phyloP scores from a whole-genome alignment of 306 rosid genomes.

The Trifolium repens region DNA sequence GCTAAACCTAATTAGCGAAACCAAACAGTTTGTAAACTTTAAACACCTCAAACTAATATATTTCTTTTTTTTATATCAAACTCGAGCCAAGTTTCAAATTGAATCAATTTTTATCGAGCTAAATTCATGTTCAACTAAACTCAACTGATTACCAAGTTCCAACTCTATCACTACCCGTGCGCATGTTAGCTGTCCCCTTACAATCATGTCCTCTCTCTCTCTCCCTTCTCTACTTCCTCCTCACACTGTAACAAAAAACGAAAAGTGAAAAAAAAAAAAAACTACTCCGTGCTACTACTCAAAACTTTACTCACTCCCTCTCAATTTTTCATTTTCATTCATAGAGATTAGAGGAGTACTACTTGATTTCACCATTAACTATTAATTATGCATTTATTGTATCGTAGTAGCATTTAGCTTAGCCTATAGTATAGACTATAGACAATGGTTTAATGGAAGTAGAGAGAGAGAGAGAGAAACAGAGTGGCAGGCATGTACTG shows the following conservation, averaged over 20 bases:
- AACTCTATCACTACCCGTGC: conserved; percentile 55
- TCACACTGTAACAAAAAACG: not conserved
- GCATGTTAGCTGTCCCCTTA: conserved; percentile 80
- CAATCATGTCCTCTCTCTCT: conserved; percentile 30
- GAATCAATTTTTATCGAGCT: no score
- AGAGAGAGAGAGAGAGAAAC: not conserved
- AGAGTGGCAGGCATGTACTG: conserved; percentile 35
- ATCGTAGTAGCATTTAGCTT: not conserved
- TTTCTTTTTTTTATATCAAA: no score
- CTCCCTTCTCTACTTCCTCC: not conserved
- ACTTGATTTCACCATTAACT: not conserved
- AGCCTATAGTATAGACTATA: not conserved
- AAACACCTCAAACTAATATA: no score
- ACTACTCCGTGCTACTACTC: no score
- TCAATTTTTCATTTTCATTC: no score
- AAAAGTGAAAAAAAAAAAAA: no score
- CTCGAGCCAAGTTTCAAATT: no score
- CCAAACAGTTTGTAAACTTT: no score
- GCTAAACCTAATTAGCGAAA: no score
- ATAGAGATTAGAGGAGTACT: no score
- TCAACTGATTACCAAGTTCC: no score
- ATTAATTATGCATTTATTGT: conserved; percentile 29
- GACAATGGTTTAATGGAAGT: not conserved
- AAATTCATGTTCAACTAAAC: no score
- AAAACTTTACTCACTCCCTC: not conserved